Conservation (phyloP, 2,329 filamentous ascomycete genomes). For the Cordyceps militaris region DNA sequence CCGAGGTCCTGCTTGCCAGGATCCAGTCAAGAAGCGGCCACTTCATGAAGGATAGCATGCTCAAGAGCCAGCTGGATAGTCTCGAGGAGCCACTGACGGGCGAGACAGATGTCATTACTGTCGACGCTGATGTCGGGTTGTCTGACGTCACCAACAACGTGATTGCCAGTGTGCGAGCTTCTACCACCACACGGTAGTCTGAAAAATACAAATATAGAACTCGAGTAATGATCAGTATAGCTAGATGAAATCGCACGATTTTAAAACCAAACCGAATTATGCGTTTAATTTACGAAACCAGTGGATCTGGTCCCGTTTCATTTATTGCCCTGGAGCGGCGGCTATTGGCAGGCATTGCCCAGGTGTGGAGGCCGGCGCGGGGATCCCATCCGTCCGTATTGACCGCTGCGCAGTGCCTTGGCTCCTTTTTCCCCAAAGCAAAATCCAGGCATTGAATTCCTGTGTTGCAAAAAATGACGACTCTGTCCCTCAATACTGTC, state of each 20-base stretch:
- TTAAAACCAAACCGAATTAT: background rate
- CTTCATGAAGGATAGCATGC: conserved; percentile 66
- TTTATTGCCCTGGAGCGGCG: background rate
- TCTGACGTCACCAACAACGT: conserved; percentile 8
- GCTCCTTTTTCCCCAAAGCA: background rate
- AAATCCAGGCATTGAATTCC: background rate
- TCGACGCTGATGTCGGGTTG: conserved; percentile 25
- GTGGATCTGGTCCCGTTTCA: background rate
- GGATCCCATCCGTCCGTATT: background rate
- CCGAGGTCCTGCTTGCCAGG: conserved; percentile 49
- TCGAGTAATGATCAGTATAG: too few species aligned
- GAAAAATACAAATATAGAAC: background rate
- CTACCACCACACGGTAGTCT: background rate
- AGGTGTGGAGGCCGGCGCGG: conserved; percentile 1
- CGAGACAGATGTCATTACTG: conserved; percentile 37
- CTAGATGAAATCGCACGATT: conserved; percentile 1
- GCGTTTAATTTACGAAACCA: background rate
- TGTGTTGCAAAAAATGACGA: conserved; percentile 7
- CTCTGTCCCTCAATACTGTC: conserved; percentile 1
- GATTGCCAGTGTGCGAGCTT: background rate
- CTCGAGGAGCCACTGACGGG: conserved; percentile 50
- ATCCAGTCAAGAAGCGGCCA: conserved; percentile 54
- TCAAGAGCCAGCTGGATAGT: conserved; percentile 55
- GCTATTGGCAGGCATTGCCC: conserved; percentile 1
- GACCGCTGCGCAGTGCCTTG: background rate